Evolutionary conservation across 75 land plant genomes (phyloP), one percentile per base, ranked within the genome.

Genomic region (Pinus tabuliformis): DNA sequence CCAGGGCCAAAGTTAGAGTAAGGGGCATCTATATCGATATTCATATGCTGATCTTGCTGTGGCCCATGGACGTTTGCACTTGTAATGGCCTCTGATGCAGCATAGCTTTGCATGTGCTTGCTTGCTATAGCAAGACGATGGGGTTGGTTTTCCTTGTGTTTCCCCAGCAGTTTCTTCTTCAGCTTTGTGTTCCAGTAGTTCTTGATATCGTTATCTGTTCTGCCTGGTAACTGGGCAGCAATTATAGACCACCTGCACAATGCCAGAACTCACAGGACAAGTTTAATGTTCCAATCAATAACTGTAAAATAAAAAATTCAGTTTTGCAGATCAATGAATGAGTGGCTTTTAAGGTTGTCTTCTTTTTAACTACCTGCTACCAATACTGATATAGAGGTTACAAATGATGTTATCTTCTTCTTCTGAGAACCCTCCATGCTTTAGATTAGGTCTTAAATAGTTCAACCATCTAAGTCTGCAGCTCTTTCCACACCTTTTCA

Each of bases 111-210:
- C n/a, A 68, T 21, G 52, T 42, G 22, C n/a, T 68, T 68, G 4
- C 39, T 37, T 42, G 22, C 72, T 42, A 45, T 45, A 68, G 72
- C 72, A 68, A 68, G 72, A 20, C 74, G 57, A 37, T 65, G 54
- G 42, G 65, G 33, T 5, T 71, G 85, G 7, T 66, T 73, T 15
- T 76, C 75, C 62, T 83, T 76, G 13, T 72, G 73, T 28, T 81
- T 84, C 1, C 86, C 86, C 56, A 93, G 88, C 28, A 97, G 92
- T 84, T 92, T 95, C 89, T 97, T 97, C 84, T 97, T 97, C 58
- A 97, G 88, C 85, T 97, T 89, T 42, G 99, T 97, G 87, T 97
- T 97, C 99, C 99, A 97, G 83, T 97, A 86, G 82, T 97, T 97
- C 79, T 97, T 97, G 18, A 97, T 93, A 28, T 97, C 99, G 73